Percentiles rank a stretch among this genome's conserved stretches.
Evolutionary conservation across 225 moss, liverwort and hornwort species (phyloP).

Genomic region (Physcomitrellopsis africana): DNA sequence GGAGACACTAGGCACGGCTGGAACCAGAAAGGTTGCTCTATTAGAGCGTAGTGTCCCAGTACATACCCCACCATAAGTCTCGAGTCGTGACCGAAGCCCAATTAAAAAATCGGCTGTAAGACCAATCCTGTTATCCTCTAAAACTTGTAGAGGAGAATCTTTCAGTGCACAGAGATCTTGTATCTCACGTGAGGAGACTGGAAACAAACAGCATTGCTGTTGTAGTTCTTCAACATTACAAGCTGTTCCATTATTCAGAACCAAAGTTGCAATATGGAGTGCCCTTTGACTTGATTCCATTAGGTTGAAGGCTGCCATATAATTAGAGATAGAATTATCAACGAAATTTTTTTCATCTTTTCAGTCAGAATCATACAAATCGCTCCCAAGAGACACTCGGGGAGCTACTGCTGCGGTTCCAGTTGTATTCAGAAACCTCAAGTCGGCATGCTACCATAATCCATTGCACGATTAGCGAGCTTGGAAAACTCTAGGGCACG

Average conservation of each 20-base stretch:
- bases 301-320: slow-evolving; percentile 30
- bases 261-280: slow-evolving; percentile 42
- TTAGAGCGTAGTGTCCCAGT: slow-evolving; percentile 22
- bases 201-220: slow-evolving; percentile 44
- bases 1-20: background rate
- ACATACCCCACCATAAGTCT: slow-evolving; percentile 29
- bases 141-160: slow-evolving; percentile 11
- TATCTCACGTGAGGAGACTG: slow-evolving; percentile 38
- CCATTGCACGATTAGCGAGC: background rate
- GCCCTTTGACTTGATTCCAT: slow-evolving; percentile 52
- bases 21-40: slow-evolving; percentile 20
- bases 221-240: slow-evolving; percentile 44
- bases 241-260: slow-evolving; percentile 41
- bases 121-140: slow-evolving; percentile 6
- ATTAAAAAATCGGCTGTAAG: slow-evolving; percentile 14
- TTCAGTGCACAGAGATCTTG: slow-evolving; percentile 35
- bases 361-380: background rate
- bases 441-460: background rate
- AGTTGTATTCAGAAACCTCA: background rate
- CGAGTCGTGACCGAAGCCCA: slow-evolving; percentile 41
- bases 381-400: slow-evolving; percentile 8
- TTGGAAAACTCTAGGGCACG: background rate
- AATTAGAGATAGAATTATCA: slow-evolving; percentile 16
- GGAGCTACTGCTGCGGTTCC: background rate
- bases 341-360: slow-evolving; percentile 31